phyloP scores from a whole-genome alignment of 257 asterid species.

The Lavandula angustifolia region DNA sequence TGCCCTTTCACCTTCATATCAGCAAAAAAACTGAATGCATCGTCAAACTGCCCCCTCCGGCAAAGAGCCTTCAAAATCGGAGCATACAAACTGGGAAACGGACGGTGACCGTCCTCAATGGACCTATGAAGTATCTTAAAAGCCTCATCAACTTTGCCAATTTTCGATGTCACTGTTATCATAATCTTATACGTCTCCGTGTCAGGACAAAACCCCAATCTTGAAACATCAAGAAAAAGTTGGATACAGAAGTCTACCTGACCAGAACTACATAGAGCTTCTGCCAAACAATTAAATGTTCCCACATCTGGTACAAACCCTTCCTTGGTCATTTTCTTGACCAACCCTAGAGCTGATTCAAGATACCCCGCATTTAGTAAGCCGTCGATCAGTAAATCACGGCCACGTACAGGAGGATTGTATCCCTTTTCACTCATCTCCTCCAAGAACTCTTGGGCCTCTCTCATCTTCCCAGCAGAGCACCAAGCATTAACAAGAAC shows the following conservation, averaged over 20 bases:
- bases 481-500: conserved; percentile 94
- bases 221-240: conserved; percentile 71
- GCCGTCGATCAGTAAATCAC: conserved; percentile 85
- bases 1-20: conserved; percentile 97
- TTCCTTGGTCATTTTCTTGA: conserved; percentile 84
- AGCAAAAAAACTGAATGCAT: conserved; percentile 84
- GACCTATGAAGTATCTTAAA: conserved; percentile 71
- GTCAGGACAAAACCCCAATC: conserved; percentile 70
- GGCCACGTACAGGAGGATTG: conserved; percentile 94
- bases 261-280: conserved; percentile 70
- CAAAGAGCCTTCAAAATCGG: conserved; percentile 75
- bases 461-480: conserved; percentile 90
- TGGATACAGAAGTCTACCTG: conserved; percentile 71
- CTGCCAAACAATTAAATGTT: conserved; percentile 81
- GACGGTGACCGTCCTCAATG: conserved; percentile 80
- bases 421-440: conserved; percentile 91
- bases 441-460: conserved; percentile 90
- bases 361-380: conserved; percentile 90
- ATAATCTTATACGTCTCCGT: conserved; percentile 65
- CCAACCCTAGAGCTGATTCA: conserved; percentile 91
- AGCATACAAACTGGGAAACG: conserved; percentile 95
- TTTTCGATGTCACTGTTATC: conserved; percentile 65
- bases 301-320: conserved; percentile 84
- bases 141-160: conserved; percentile 77
- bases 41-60: conserved; percentile 79